Conservation (phyloP, 805 yeast genomes). For the Kurtzmaniella fragi region DNA sequence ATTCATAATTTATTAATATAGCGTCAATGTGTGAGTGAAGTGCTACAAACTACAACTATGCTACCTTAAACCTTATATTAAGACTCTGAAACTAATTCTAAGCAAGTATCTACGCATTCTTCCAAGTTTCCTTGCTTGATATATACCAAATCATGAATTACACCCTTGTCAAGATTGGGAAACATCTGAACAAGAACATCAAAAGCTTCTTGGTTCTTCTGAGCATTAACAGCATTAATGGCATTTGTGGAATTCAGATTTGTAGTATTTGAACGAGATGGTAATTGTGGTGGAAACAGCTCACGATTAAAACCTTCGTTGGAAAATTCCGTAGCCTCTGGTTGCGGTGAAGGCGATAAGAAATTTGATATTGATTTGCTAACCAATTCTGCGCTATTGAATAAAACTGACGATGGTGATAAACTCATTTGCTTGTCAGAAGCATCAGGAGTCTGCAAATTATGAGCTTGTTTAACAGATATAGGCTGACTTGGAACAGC, state of each 20-base stretch:
- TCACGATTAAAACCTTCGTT: too few species aligned
- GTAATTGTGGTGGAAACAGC: background rate
- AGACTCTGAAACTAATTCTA: constrained; percentile 22
- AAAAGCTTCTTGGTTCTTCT: constrained; percentile 22
- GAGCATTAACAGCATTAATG: constrained; percentile 19
- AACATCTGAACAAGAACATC: constrained; percentile 62
- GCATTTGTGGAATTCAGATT: constrained; percentile 7
- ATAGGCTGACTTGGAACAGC: constrained; percentile 2
- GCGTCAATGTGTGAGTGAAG: too few species aligned
- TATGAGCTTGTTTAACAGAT: constrained; percentile 8
- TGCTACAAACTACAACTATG: background rate
- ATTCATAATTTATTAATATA: too few species aligned
- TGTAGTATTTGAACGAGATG: constrained; percentile 1
- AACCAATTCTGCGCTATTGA: constrained; percentile 46
- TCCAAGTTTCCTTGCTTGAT: constrained; percentile 67
- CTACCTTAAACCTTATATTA: background rate
- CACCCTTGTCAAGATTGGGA: constrained; percentile 63
- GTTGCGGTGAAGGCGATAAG: constrained; percentile 33
- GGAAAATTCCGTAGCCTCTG: background rate
- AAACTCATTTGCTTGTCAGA: constrained; percentile 9
- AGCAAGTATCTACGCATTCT: constrained; percentile 62
- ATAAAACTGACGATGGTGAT: constrained; percentile 35
- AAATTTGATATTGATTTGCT: constrained; percentile 44
- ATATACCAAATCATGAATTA: constrained; percentile 64
- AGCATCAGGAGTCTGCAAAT: constrained; percentile 8